Conservation (phyloP, 2,329 filamentous ascomycete genomes). For the Ceratocystis harringtonii region DNA sequence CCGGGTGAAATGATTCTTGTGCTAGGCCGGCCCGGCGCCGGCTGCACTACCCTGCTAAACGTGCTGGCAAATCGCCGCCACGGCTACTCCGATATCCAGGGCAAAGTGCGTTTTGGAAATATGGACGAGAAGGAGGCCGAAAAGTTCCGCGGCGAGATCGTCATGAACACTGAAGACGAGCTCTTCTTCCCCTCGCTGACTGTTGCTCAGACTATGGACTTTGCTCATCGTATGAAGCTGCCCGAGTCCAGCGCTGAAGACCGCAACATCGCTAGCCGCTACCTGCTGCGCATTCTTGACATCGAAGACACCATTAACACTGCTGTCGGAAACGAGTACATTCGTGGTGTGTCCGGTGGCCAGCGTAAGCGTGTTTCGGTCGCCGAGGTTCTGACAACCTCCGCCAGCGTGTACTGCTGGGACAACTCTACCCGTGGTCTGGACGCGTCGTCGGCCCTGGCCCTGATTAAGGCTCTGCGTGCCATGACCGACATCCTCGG, state of each 20-base stretch:
- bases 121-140: slow-evolving; percentile 34
- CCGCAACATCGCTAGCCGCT: slow-evolving; percentile 34
- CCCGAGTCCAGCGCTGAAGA: slow-evolving; percentile 33
- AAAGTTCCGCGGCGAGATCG: slow-evolving; percentile 41
- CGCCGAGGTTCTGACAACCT: slow-evolving; percentile 43
- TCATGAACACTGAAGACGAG: slow-evolving; percentile 59
- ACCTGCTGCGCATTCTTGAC: slow-evolving; percentile 45
- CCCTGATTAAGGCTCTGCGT: slow-evolving; percentile 57
- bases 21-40: slow-evolving; percentile 51
- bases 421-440: slow-evolving; percentile 61
- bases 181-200: slow-evolving; percentile 51
- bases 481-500: slow-evolving; percentile 52
- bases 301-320: slow-evolving; percentile 61
- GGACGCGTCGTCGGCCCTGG: slow-evolving; percentile 60
- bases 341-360: slow-evolving; percentile 60
- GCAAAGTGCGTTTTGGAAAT: slow-evolving; percentile 42
- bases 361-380: slow-evolving; percentile 56
- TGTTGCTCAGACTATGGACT: slow-evolving; percentile 55
- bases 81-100: slow-evolving; percentile 43
- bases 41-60: slow-evolving; percentile 58
- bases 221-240: slow-evolving; percentile 48
- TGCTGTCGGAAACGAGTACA: slow-evolving; percentile 57
- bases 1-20: slow-evolving; percentile 60
- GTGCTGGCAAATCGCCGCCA: slow-evolving; percentile 48
- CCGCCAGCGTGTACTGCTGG: slow-evolving; percentile 47